Conservation (phyloP, 768 basidiomycete species). For the Cystobasidiopsis lactophilus region DNA sequence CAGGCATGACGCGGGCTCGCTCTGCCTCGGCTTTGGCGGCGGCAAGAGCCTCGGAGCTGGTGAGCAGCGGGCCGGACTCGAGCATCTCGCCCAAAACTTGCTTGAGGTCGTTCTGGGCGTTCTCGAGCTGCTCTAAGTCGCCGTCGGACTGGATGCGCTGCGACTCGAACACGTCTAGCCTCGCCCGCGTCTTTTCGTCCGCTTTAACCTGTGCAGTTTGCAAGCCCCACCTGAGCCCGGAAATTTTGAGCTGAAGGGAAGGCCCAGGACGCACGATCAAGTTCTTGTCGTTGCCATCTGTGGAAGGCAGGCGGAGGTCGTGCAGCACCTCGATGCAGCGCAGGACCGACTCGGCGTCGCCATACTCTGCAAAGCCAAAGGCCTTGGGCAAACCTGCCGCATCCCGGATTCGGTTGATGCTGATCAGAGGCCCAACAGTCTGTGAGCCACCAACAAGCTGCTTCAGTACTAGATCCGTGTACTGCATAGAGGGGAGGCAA, state of each 20-base stretch:
- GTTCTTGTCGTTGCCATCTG: slow-evolving; percentile 41
- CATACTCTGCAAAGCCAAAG: slow-evolving; percentile 90
- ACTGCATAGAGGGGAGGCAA: no score
- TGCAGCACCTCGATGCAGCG: slow-evolving; percentile 48
- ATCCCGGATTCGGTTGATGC: slow-evolving; percentile 78
- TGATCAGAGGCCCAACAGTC: slow-evolving; percentile 75
- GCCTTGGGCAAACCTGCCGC: slow-evolving; percentile 85
- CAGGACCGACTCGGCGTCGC: slow-evolving; percentile 76
- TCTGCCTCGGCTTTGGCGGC: background rate
- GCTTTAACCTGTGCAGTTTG: slow-evolving; percentile 51
- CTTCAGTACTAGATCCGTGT: background rate
- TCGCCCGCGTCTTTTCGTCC: slow-evolving; percentile 77
- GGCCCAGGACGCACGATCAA: slow-evolving; percentile 38
- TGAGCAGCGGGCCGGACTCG: slow-evolving; percentile 33
- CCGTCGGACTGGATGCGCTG: slow-evolving; percentile 39
- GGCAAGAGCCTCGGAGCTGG: slow-evolving; percentile 20
- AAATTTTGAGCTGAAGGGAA: background rate
- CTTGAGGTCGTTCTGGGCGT: slow-evolving; percentile 2
- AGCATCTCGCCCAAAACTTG: slow-evolving; percentile 6
- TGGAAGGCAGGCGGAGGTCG: slow-evolving; percentile 39
- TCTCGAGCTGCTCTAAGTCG: slow-evolving; percentile 12
- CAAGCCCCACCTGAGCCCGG: background rate
- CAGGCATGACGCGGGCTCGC: slow-evolving; percentile 30
- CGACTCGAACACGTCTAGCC: slow-evolving; percentile 63
- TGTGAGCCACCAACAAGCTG: slow-evolving; percentile 22